A percentile compares a stretch with the other conserved stretches of the same genome.
phyloP scores from a whole-genome alignment of 1,139 yeast species.

The Pichia sp. region DNA sequence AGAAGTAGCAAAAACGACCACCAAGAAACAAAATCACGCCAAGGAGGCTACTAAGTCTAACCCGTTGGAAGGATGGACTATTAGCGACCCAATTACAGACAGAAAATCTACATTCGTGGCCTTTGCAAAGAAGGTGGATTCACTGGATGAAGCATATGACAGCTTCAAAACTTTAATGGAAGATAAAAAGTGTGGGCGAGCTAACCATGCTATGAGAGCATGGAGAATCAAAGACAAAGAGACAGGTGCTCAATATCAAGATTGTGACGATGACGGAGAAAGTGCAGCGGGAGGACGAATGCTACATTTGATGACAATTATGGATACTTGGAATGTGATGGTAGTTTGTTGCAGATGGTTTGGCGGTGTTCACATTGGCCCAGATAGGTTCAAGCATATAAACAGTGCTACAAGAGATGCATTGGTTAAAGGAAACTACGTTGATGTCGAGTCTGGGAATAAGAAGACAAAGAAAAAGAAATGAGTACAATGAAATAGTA shows the following conservation, averaged over 20 bases:
- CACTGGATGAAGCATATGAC: slow-evolving; percentile 58
- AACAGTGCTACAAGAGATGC: slow-evolving; percentile 87
- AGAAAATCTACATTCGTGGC: slow-evolving; percentile 84
- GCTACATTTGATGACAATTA: slow-evolving; percentile 68
- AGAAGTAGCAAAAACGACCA: slow-evolving; percentile 19
- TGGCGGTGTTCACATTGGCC: slow-evolving; percentile 88
- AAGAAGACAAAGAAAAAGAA: slow-evolving; percentile 17
- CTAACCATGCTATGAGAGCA: slow-evolving; percentile 79
- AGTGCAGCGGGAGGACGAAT: slow-evolving; percentile 92
- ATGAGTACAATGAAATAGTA: slow-evolving; percentile 3
- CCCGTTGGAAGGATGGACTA: slow-evolving; percentile 62
- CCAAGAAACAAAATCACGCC: neutral
- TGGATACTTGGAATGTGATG: slow-evolving; percentile 81
- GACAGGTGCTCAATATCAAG: slow-evolving; percentile 57
- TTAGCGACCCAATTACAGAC: slow-evolving; percentile 72
- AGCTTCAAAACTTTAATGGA: slow-evolving; percentile 45
- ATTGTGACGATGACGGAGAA: slow-evolving; percentile 97
- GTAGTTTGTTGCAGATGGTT: slow-evolving; percentile 92
- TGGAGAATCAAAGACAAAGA: slow-evolving; percentile 59
- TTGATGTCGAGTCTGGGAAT: slow-evolving; percentile 16
- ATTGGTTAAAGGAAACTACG: slow-evolving; percentile 55
- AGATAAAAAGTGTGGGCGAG: slow-evolving; percentile 60
- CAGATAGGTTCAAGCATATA: slow-evolving; percentile 91
- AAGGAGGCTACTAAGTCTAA: slow-evolving; percentile 25
- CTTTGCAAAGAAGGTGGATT: slow-evolving; percentile 52